Base-by-base conservation (phyloP, 306 rosid species). In the Pyrus bretschneideri region DNA sequence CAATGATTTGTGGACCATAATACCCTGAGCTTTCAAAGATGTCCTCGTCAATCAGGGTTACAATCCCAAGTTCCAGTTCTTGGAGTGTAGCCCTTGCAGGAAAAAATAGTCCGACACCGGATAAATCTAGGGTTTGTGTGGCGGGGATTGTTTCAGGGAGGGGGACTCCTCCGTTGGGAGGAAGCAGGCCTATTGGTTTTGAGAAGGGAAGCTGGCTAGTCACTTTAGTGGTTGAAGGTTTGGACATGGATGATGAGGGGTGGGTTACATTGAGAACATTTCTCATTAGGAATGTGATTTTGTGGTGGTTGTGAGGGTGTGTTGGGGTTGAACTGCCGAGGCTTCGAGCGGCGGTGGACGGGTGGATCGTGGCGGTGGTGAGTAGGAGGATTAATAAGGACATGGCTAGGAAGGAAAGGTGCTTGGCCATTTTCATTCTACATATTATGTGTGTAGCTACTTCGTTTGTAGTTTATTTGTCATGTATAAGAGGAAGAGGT, bases 61-160 rank as follows among this genome's bases (percentile, higher is more conserved):
- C 88, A 11, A 76, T 74, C 77, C 96, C 86, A 23, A 81, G 80
- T 42, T 89, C 92, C 9, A 91, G 52, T 29, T 89, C 98, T 69
- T 93, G 87, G n/a, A 86, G 85, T 2, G 89, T 80, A 29, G 90
- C 83, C 44, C 76, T 87, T 0, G 86, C 69, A 2, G 97, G 90
- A 71, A 93, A 88, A 52, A 88, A 79, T 44, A 89, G 78, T 45
- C 93, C 92, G 35, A 89, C 81, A 27, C 75, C 72, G 3, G 93
- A 84, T 3, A 91, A 55, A 42, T 85, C 96, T 4, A 84, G 81
- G 27, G 85, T 81, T 63, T 82, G 93, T n/a, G 86, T 30, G 62
- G 79, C 66, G 77, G 82, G 76, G 67, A 79, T 86, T 68, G 84
- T 76, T 79, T 89, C 85, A 1, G 90, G 80, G 25, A 83, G 57